Evolutionary conservation across 208 protist species (phyloP).

Genomic region (Trypanosoma rangeli): DNA sequence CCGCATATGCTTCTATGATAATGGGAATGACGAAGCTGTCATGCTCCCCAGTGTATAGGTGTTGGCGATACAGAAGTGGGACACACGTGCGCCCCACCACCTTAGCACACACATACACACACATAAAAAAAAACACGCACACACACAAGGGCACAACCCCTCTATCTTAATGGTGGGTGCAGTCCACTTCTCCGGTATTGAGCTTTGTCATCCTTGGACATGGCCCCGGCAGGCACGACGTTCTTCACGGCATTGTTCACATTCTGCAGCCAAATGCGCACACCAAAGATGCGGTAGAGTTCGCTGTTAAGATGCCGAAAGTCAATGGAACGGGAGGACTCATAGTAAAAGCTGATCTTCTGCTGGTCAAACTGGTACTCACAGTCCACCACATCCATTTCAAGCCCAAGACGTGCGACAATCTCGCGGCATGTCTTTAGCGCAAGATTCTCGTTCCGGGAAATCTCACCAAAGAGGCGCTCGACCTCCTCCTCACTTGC

Average conservation of each 20-base stretch:
- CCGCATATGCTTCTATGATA: background rate
- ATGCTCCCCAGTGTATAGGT: background rate
- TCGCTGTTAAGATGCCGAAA: conserved; percentile 80
- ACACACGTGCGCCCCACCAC: too few relatives aligned
- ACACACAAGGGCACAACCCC: too few relatives aligned
- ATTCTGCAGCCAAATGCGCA: conserved; percentile 91
- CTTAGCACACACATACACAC: background rate
- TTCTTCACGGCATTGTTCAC: conserved; percentile 59
- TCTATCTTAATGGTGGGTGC: conserved; percentile 26
- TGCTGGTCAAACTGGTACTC: conserved; percentile 90
- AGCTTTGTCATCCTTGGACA: conserved; percentile 29
- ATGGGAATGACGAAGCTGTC: background rate
- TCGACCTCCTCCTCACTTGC: conserved; percentile 68
- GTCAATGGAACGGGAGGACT: conserved; percentile 58
- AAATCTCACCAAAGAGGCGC: conserved; percentile 52
- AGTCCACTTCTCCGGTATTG: conserved; percentile 25
- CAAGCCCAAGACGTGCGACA: conserved; percentile 42
- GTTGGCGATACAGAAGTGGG: background rate
- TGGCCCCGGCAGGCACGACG: conserved; percentile 37
- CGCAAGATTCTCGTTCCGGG: conserved; percentile 66
- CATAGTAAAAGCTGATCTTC: conserved; percentile 91
- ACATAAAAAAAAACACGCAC: background rate
- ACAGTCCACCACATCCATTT: conserved; percentile 80
- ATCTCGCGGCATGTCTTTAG: conserved; percentile 66
- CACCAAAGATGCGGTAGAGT: conserved; percentile 81